These are phyloP conservation scores for Backusella mclennaniae DNA, from an alignment of 192 early-diverging fungal genomes.

Conservation along the genomic window DNA sequence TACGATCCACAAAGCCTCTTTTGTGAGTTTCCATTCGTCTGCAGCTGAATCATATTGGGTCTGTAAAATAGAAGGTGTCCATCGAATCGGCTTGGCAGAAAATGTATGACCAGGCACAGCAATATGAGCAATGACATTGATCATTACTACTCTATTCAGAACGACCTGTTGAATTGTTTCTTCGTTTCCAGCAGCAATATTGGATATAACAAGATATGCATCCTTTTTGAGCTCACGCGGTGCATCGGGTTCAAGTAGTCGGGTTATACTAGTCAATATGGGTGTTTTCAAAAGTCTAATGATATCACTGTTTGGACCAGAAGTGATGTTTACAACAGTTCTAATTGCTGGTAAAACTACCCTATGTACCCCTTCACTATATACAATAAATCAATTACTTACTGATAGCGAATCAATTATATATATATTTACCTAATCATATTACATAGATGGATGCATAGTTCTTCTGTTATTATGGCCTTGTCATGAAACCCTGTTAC, in stretches of 20 bases:
- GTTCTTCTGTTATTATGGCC: not conserved
- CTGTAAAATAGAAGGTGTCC: not conserved
- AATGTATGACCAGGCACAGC: slow-evolving; percentile 17
- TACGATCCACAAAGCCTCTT: slow-evolving; percentile 29
- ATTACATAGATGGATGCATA: slow-evolving; percentile 21
- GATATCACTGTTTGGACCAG: slow-evolving; percentile 29
- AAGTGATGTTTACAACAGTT: slow-evolving; percentile 37
- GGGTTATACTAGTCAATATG: not conserved
- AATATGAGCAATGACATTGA: slow-evolving; percentile 21
- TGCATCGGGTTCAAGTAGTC: not conserved
- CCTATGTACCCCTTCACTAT: not conserved
- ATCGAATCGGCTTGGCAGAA: not conserved
- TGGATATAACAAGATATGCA: slow-evolving; percentile 30
- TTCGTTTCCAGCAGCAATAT: slow-evolving; percentile 26
- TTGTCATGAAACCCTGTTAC: slow-evolving; percentile 20
- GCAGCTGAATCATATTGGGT: not conserved
- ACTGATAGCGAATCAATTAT: too few species aligned
- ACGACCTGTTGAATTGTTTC: slow-evolving; percentile 20
- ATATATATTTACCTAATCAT: slow-evolving; percentile 19
- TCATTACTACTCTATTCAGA: slow-evolving; percentile 12
- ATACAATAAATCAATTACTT: not conserved
- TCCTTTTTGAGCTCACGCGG: slow-evolving; percentile 22
- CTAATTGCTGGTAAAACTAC: slow-evolving; percentile 20
- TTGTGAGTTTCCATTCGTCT: slow-evolving; percentile 39
- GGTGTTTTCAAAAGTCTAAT: slow-evolving; percentile 4